Evolutionary conservation across 129 eudicot species (phyloP).

Genomic region (Calendula officinalis): DNA sequence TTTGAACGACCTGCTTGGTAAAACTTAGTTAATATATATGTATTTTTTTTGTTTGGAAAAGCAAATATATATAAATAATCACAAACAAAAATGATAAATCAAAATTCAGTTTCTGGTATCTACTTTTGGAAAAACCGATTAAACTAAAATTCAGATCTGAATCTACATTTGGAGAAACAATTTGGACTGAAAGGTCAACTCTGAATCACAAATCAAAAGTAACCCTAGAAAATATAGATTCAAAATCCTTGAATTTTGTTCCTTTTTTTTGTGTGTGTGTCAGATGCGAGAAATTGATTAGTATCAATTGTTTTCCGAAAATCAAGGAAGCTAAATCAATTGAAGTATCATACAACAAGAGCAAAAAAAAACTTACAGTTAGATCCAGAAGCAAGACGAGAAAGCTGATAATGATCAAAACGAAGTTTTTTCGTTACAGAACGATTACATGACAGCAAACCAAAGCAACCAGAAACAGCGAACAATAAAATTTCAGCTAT

Average conservation of each 20-base stretch:
- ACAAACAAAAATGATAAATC: not conserved
- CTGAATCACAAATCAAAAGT: constrained; percentile 6
- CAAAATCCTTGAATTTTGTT: not conserved
- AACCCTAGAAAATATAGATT: not conserved
- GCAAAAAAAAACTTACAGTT: constrained; percentile 38
- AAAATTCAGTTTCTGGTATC: not conserved
- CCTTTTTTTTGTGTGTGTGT: not conserved
- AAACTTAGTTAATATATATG: no score
- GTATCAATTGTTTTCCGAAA: not conserved
- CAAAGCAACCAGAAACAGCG: constrained; percentile 57
- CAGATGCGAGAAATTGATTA: constrained; percentile 4
- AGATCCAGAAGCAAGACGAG: constrained; percentile 54
- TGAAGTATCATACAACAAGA: not conserved
- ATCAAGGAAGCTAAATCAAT: not conserved
- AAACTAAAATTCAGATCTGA: not conserved
- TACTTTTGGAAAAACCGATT: not conserved
- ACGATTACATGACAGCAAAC: not conserved
- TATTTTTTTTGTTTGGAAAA: no score
- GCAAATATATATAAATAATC: not conserved
- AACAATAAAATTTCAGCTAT: constrained; percentile 41
- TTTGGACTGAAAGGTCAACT: not conserved
- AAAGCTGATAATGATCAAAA: constrained; percentile 37
- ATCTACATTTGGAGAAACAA: not conserved
- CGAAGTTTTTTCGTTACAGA: constrained; percentile 17
- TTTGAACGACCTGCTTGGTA: no score